Evolutionary conservation across 106 monocot species (phyloP), one percentile per base, ranked within the genome.

Genomic region (Dendrobium chrysotoxum): DNA sequence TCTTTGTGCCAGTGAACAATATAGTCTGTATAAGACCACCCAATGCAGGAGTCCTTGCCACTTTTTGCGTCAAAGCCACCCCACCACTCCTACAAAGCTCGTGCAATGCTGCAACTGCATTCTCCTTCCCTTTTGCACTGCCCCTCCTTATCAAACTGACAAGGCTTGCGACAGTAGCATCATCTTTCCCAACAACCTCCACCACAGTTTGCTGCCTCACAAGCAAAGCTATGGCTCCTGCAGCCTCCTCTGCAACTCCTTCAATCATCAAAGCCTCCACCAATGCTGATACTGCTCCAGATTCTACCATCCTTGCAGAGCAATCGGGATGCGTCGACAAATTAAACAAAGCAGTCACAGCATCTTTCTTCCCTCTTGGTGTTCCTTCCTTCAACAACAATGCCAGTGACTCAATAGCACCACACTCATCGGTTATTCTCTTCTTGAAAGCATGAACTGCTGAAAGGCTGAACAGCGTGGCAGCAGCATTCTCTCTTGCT

Each of bases 391-490:
- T 85, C 81, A 91, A 31, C 38, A 91, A 44, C 39, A n/a, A 47
- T 16, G 85, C 68, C 76, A 91, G 20, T 7, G 87, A 83, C 38
- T 80, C 76, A 8, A 80, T 73, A 0, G 91, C 89, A 3, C 85
- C 87, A 1, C 80, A 75, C 85, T 89, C 89, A 4, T 81, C 83
- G 12, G 67, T 35, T 50, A 91, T 91, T 79, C 65, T 82, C 55
- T 79, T 83, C 87, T 91, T 91, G 87, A 82, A 87, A 0, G 79
- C 81, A 70, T 89, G 91, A 2, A 87, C 85, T 0, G 81, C 83
- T 0, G 91, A 91, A 28, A 91, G 85, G 77, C 91, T 89, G 83
- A 91, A 91, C 28, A 91, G 81, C 1, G 89, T 87, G 17, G 91
- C 91, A 0, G 91, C 91, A 0, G 91, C 91, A 13, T 91, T 91